Evolutionary conservation across 2,329 filamentous ascomycete species (phyloP).

Genomic region (Cladosporium austrohemisphaericum): DNA sequence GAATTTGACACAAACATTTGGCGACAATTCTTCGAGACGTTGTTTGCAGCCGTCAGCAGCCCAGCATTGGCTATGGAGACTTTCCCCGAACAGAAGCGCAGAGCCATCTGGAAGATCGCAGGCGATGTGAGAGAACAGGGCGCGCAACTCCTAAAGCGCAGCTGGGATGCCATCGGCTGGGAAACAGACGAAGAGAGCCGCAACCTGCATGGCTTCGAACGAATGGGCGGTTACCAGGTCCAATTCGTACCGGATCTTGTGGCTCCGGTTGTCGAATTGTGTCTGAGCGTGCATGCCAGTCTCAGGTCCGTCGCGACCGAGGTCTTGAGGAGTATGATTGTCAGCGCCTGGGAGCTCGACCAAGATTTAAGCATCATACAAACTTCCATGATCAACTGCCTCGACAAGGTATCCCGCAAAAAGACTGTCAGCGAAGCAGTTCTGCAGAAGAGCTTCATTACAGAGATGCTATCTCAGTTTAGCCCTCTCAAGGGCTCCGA

Average conservation of each 20-base stretch:
- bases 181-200: constrained; percentile 79
- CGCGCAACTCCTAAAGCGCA: constrained; percentile 75
- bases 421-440: constrained; percentile 81
- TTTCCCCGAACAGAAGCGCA: constrained; percentile 91
- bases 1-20: constrained; percentile 89
- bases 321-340: constrained; percentile 94
- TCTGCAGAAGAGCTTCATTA: constrained; percentile 86
- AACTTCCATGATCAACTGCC: constrained; percentile 91
- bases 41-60: constrained; percentile 85
- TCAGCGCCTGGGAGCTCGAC: constrained; percentile 95
- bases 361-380: constrained; percentile 88
- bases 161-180: constrained; percentile 97
- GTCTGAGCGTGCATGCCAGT: constrained; percentile 90
- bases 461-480: constrained; percentile 78
- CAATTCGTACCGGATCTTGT: constrained; percentile 95
- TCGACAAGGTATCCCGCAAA: constrained; percentile 80
- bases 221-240: constrained; percentile 94
- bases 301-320: constrained; percentile 86
- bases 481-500: constrained; percentile 62
- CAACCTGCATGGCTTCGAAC: constrained; percentile 70
- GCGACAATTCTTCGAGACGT: constrained; percentile 86
- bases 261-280: constrained; percentile 86
- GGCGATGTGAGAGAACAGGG: constrained; percentile 92
- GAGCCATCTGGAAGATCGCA: constrained; percentile 98
- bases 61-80: constrained; percentile 87